A percentile compares a stretch with the other conserved stretches of the same genome.
Evolutionary conservation across 2,329 filamentous ascomycete species (phyloP).

Genomic region (Pseudocercospora fijiensis): DNA sequence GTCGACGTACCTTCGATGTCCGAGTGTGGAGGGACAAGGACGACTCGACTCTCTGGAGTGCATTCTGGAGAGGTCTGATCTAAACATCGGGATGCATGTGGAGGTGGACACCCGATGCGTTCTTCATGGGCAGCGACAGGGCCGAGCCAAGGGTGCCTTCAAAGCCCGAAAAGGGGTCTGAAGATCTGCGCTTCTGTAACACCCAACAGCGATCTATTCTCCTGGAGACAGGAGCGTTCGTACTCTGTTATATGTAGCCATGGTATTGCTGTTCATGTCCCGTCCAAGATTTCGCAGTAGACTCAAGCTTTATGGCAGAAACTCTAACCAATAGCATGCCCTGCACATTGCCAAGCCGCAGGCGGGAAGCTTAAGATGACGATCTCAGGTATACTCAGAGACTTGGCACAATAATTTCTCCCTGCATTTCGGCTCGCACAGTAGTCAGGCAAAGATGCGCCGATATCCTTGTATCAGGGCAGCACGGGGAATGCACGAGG

Average conservation of each 20-base stretch:
- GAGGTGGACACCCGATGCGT: conserved; percentile 3
- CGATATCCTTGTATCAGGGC: neutral
- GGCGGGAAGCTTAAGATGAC: neutral
- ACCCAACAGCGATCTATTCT: neutral
- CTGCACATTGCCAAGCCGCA: neutral
- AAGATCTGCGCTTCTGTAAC: neutral
- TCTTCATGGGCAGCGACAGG: neutral
- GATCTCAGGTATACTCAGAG: neutral
- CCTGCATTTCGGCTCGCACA: neutral
- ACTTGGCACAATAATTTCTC: neutral
- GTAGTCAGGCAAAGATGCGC: neutral
- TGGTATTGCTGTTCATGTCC: neutral
- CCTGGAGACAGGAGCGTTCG: neutral
- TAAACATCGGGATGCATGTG: neutral
- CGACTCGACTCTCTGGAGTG: neutral
- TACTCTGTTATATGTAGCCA: neutral
- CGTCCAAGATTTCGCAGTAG: neutral
- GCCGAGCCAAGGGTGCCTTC: neutral
- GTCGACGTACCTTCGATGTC: neutral
- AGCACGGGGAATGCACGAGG: neutral
- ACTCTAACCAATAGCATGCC: neutral
- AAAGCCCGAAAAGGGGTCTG: neutral
- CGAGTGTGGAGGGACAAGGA: neutral
- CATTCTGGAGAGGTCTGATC: neutral
- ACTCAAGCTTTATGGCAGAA: neutral